A percentile compares a stretch with the other conserved stretches of the same genome.
These are phyloP conservation scores for Ophiostoma pallidulum DNA, from an alignment of 2,329 filamentous ascomycete species.

Conservation along the genomic window DNA sequence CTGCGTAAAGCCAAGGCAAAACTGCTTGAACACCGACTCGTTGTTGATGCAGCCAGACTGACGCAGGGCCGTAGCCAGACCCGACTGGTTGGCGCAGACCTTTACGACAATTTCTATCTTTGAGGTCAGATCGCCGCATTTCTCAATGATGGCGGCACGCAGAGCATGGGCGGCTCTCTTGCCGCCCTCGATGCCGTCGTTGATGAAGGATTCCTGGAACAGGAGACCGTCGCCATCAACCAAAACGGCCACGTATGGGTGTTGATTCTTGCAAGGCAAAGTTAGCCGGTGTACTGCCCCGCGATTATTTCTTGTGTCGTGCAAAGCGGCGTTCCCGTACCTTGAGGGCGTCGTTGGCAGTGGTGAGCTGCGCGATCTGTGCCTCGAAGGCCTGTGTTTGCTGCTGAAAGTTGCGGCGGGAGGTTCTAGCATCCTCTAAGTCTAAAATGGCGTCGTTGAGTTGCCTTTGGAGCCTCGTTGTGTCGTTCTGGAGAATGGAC, in stretches of 20 bases:
- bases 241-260: constrained; percentile 50
- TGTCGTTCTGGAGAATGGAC: constrained; percentile 34
- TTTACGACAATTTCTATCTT: constrained; percentile 47
- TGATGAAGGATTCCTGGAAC: constrained; percentile 47
- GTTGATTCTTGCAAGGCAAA: constrained; percentile 34
- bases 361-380: constrained; percentile 26
- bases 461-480: constrained; percentile 30
- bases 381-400: constrained; percentile 32
- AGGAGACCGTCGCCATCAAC: constrained; percentile 56
- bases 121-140: constrained; percentile 39
- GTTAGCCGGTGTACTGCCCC: neutral
- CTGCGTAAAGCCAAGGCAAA: constrained; percentile 51
- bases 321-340: too few relatives aligned
- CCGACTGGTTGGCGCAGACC: constrained; percentile 44
- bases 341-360: constrained; percentile 36
- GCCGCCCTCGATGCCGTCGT: constrained; percentile 46
- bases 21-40: constrained; percentile 42
- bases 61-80: constrained; percentile 40
- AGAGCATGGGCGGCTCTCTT: constrained; percentile 43
- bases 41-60: constrained; percentile 37
- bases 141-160: constrained; percentile 36
- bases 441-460: constrained; percentile 39
- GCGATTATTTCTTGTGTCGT: too few relatives aligned
- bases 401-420: constrained; percentile 41
- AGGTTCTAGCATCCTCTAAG: constrained; percentile 38